A percentile compares a stretch with the other conserved stretches of the same genome.
Conservation (phyloP, 176 grass and related monocot species). For the sorghum (Sorghum bicolor) region Sorghum_bicolor_NCBIv3 NC_012878.2:52240001-52240500, state of each 20-base stretch:
- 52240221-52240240: not conserved
- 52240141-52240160: not conserved
- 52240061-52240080: not conserved
- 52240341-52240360: slow-evolving; percentile 34
- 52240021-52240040: slow-evolving; percentile 6
- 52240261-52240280: not conserved
- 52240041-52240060: not conserved
- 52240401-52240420: not conserved
- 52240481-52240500: slow-evolving; percentile 44
- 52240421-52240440: slow-evolving; percentile 21
- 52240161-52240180: not conserved
- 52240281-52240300: not conserved
- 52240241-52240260: not conserved
- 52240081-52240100: not conserved
- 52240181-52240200: not conserved
- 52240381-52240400: slow-evolving; percentile 7
- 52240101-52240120: slow-evolving; percentile 25
- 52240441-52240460: not conserved
- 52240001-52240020: not conserved
- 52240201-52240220: not conserved
- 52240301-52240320: slow-evolving; percentile 36
- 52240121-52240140: not conserved
- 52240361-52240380: slow-evolving; percentile 45
- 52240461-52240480: slow-evolving; percentile 45
- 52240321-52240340: slow-evolving; percentile 20